phyloP scores from a whole-genome alignment of 108 stramenopile species.

The Asterionellopsis glacialis region DNA sequence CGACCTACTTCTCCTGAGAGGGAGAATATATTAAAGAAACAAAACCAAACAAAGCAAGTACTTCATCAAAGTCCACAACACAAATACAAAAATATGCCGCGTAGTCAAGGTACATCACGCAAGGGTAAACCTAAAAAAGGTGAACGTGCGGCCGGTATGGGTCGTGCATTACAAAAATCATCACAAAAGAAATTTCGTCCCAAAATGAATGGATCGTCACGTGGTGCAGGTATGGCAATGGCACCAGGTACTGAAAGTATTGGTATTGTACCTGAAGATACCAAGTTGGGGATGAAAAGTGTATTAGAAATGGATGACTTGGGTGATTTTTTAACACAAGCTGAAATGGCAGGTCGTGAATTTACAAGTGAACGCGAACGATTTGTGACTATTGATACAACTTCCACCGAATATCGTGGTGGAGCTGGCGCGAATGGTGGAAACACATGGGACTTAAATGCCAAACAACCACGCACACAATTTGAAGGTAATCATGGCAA shows the following conservation, averaged over 20 bases:
- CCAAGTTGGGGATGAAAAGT: conserved; percentile 48
- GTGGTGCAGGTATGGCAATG: conserved; percentile 73
- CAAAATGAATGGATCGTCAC: conserved; percentile 53
- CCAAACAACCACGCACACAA: neutral
- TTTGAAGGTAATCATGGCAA: no score
- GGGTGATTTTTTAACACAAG: conserved; percentile 91
- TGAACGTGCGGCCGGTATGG: conserved; percentile 82
- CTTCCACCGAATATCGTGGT: conserved; percentile 32
- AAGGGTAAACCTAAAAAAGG: conserved; percentile 89
- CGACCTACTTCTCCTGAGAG: no score
- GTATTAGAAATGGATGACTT: conserved; percentile 89
- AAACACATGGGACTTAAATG: conserved; percentile 13
- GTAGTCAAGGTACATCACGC: conserved; percentile 85
- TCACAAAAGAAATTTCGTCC: conserved; percentile 55
- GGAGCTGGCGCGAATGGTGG: conserved; percentile 13
- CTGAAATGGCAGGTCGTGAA: conserved; percentile 89
- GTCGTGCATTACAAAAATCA: conserved; percentile 68
- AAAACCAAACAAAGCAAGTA: no score
- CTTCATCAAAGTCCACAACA: no score
- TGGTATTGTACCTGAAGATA: conserved; percentile 36
- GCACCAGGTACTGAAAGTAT: conserved; percentile 64
- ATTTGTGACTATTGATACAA: conserved; percentile 53
- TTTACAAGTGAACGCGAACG: conserved; percentile 85
- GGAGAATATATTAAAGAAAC: no score
- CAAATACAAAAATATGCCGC: conserved; percentile 62